Conservation (phyloP, 768 basidiomycete species). For the Guyanaporus albipodus region DNA sequence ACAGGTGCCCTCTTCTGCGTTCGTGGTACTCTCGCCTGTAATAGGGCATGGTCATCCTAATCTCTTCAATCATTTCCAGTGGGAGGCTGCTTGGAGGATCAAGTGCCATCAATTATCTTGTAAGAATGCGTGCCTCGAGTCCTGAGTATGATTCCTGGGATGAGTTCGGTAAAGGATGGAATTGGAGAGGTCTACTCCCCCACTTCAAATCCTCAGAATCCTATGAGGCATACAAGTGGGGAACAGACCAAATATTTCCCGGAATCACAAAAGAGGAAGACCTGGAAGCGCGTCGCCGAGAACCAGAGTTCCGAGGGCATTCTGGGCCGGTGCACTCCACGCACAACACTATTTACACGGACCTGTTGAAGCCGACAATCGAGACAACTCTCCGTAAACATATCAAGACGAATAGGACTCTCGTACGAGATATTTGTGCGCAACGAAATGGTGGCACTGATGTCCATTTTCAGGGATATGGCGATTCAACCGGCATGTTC, state of each 20-base stretch:
- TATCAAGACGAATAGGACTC: slow-evolving; percentile 15
- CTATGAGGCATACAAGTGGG: slow-evolving; percentile 5
- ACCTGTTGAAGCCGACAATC: slow-evolving; percentile 11
- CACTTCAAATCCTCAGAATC: slow-evolving; percentile 13
- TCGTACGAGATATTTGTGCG: slow-evolving; percentile 2
- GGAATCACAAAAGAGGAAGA: slow-evolving; percentile 12
- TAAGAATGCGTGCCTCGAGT: slow-evolving; percentile 19
- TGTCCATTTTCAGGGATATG: slow-evolving; percentile 3
- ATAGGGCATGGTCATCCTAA: neutral
- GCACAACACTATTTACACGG: slow-evolving; percentile 14
- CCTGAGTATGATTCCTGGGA: slow-evolving; percentile 19
- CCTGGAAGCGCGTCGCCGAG: slow-evolving; percentile 4
- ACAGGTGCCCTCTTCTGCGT: slow-evolving; percentile 3
- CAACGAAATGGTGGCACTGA: neutral
- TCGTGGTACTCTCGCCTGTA: neutral
- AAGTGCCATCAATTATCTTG: slow-evolving; percentile 17
- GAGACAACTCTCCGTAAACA: slow-evolving; percentile 6
- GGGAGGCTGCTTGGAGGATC: slow-evolving; percentile 20
- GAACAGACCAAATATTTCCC: slow-evolving; percentile 13
- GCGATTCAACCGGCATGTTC: slow-evolving; percentile 16
- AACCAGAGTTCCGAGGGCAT: slow-evolving; percentile 11
- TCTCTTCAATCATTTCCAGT: neutral
- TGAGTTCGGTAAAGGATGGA: slow-evolving; percentile 16
- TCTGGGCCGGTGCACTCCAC: slow-evolving; percentile 12
- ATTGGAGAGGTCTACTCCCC: slow-evolving; percentile 14